Conservation (phyloP, 192 early-diverging fungal genomes). For the Hyaloraphidium curvatum region DNA sequence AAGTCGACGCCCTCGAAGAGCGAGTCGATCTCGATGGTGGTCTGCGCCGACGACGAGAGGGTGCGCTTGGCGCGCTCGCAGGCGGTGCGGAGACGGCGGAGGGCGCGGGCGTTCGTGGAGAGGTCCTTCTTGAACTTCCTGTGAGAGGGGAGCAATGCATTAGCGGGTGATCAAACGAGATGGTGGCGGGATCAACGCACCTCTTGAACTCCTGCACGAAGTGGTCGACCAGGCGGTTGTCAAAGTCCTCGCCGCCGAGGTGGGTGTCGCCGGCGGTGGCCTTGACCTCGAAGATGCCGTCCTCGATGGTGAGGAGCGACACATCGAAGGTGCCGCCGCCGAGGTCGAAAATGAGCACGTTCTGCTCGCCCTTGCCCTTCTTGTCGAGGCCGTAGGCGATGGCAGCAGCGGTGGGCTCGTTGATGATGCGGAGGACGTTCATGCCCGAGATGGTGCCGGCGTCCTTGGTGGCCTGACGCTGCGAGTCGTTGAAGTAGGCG, state of each 20-base stretch:
- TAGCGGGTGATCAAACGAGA: no score
- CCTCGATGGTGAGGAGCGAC: conserved; percentile 53
- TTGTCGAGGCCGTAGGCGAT: conserved; percentile 99
- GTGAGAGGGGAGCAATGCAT: no score
- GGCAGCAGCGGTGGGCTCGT: conserved; percentile 98
- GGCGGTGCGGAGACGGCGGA: conserved; percentile 92
- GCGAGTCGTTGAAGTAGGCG: conserved; percentile 97
- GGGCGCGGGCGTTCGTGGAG: conserved; percentile 65
- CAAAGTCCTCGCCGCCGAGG: conserved; percentile 98
- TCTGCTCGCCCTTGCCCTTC: conserved; percentile 71
- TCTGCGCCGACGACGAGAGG: conserved; percentile 82
- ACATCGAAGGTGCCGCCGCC: conserved; percentile 96
- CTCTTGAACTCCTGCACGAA: conserved; percentile 92
- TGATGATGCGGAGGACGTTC: conserved; percentile 98
- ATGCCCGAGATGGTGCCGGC: conserved; percentile 89
- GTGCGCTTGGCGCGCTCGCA: conserved; percentile 96
- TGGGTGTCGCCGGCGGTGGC: conserved; percentile 98
- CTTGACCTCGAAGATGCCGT: conserved; percentile 86
- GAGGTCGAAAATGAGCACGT: conserved; percentile 94
- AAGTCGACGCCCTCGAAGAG: conserved; percentile 95
- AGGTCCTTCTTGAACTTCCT: conserved; percentile 97
- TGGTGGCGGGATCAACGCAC: no score
- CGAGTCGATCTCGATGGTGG: conserved; percentile 90
- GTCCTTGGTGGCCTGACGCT: conserved; percentile 99
- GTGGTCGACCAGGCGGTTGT: conserved; percentile 94